Conservation (phyloP, 2,329 filamentous ascomycete species). For the Aureobasidium sp. region DNA sequence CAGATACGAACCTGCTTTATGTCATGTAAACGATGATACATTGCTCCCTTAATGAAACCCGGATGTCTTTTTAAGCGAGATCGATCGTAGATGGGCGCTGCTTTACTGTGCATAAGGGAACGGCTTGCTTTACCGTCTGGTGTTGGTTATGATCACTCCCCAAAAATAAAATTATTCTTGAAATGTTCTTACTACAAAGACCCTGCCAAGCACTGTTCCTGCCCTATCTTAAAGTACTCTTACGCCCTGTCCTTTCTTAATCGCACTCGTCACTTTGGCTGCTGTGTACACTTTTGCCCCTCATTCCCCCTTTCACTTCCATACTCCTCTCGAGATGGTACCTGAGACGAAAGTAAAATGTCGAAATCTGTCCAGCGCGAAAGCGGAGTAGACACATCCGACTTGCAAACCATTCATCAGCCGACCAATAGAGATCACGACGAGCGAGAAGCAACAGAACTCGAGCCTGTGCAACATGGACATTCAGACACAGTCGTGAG, state of each 20-base stretch:
- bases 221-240: neutral
- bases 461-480: constrained; percentile 17
- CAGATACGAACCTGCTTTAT: constrained; percentile 37
- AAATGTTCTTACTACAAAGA: neutral
- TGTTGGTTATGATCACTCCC: neutral
- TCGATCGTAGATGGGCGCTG: neutral
- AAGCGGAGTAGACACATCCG: neutral
- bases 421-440: constrained; percentile 3
- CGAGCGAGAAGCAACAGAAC: constrained; percentile 28
- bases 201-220: neutral
- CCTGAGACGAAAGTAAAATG: neutral
- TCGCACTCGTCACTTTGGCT: neutral
- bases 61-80: neutral
- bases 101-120: neutral
- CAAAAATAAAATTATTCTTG: neutral
- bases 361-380: neutral
- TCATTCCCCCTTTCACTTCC: neutral
- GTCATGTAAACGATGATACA: constrained; percentile 31
- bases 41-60: neutral
- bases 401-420: neutral
- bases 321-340: neutral
- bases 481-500: neutral
- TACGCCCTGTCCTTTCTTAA: neutral
- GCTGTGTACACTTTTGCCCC: too few relatives aligned
- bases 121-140: neutral